Evolutionary conservation across 805 yeast species (phyloP).

Genomic region (Priceomyces fermenticarens): DNA sequence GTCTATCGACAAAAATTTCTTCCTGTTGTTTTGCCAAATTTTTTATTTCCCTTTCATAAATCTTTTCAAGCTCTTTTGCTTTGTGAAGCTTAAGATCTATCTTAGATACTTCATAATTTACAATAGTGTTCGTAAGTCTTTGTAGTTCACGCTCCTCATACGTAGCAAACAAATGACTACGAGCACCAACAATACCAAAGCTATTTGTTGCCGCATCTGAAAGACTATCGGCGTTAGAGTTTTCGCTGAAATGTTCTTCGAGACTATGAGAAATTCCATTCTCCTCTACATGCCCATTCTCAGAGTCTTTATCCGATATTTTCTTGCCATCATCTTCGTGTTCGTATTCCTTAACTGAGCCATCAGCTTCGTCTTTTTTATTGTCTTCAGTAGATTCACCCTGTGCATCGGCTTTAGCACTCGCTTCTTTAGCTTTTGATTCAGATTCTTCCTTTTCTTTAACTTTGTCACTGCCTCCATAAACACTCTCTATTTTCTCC

Average conservation of each 20-base stretch:
- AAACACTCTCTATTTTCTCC: constrained; percentile 35
- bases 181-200: constrained; percentile 72
- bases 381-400: constrained; percentile 3
- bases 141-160: constrained; percentile 79
- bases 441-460: constrained; percentile 4
- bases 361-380: constrained; percentile 8
- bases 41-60: constrained; percentile 63
- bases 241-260: constrained; percentile 2
- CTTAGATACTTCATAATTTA: constrained; percentile 61
- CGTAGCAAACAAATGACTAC: constrained; percentile 75
- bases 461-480: constrained; percentile 12
- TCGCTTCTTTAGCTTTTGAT: constrained; percentile 3
- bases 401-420: constrained; percentile 11
- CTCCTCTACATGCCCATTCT: background rate
- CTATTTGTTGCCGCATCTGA: constrained; percentile 68
- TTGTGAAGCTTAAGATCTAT: constrained; percentile 62
- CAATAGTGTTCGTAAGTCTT: constrained; percentile 51
- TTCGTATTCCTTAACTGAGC: constrained; percentile 7
- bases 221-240: constrained; percentile 20
- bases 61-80: constrained; percentile 59
- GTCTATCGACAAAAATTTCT: constrained; percentile 61
- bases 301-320: background rate
- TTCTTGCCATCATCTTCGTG: background rate
- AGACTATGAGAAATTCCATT: background rate
- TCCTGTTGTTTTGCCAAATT: constrained; percentile 60